Conservation (phyloP, 257 asterid genomes). For the Orobanche coerulescens region DNA sequence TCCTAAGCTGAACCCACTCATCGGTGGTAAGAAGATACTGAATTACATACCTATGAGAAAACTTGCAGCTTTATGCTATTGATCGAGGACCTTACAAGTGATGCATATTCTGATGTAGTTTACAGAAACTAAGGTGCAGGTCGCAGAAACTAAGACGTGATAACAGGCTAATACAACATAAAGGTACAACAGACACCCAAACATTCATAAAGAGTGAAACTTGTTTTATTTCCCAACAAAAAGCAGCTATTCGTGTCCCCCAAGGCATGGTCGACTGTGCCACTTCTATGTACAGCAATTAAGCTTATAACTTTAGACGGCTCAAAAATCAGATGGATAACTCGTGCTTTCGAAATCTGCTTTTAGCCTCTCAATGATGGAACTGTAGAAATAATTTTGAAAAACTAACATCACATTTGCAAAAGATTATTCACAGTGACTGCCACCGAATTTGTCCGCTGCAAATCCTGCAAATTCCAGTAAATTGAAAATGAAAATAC, state of each 20-base stretch:
- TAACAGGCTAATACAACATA: neutral
- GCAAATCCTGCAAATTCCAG: slow-evolving; percentile 55
- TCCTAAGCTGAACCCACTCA: too few relatives aligned
- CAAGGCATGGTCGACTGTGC: slow-evolving; percentile 11
- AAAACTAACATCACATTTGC: slow-evolving; percentile 39
- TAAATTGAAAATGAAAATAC: neutral
- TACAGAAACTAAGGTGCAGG: neutral
- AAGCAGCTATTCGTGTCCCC: slow-evolving; percentile 11
- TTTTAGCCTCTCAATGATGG: slow-evolving; percentile 12
- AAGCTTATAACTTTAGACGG: slow-evolving; percentile 17
- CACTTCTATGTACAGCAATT: slow-evolving; percentile 18
- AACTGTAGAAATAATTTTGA: neutral
- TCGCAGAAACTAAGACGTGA: neutral
- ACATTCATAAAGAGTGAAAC: slow-evolving; percentile 15
- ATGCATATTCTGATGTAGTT: neutral
- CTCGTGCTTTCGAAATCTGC: slow-evolving; percentile 3
- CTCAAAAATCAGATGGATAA: neutral
- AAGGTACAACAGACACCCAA: slow-evolving; percentile 8
- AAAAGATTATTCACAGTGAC: slow-evolving; percentile 39
- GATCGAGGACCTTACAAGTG: slow-evolving; percentile 8
- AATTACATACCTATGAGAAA: neutral
- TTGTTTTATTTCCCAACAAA: slow-evolving; percentile 20
- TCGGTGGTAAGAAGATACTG: neutral
- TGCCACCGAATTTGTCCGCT: slow-evolving; percentile 54
- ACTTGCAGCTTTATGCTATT: neutral